A percentile compares a stretch with the other conserved stretches of the same genome.
These are phyloP conservation scores for Hortaea sp. DNA, from an alignment of 2,329 filamentous ascomycete genomes.

Conservation along the genomic window DNA sequence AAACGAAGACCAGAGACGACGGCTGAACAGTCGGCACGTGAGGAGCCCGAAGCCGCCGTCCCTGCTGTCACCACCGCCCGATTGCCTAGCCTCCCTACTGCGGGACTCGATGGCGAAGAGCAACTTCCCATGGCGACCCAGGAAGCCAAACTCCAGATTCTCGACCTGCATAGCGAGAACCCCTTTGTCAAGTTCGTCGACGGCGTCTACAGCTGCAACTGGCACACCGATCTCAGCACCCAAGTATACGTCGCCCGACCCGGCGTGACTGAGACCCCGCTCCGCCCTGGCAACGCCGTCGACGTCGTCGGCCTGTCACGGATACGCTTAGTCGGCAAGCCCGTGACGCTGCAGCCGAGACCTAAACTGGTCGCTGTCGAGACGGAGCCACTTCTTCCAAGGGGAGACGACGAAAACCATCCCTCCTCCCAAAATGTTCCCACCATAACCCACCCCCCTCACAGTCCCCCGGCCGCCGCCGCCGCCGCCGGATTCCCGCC, in stretches of 20 bases:
- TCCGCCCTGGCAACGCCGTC: constrained; percentile 46
- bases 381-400: no score
- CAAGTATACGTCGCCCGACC: constrained; percentile 50
- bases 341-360: constrained; percentile 43
- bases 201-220: constrained; percentile 67
- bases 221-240: constrained; percentile 76
- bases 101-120: neutral
- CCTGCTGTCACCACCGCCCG: neutral
- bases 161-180: constrained; percentile 67
- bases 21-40: neutral
- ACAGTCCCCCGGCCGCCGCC: neutral
- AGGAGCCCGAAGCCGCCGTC: neutral
- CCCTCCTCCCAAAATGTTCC: neutral
- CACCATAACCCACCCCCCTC: neutral
- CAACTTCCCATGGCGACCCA: constrained; percentile 16
- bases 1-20: neutral
- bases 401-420: neutral
- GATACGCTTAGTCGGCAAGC: constrained; percentile 58
- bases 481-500: constrained; percentile 1
- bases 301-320: constrained; percentile 64
- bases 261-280: constrained; percentile 29
- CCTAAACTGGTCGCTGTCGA: neutral
- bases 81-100: neutral
- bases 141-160: constrained; percentile 54
- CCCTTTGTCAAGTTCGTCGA: constrained; percentile 74